Conservation (phyloP, 2,329 filamentous ascomycete species). For the Colletotrichum agaves region DNA sequence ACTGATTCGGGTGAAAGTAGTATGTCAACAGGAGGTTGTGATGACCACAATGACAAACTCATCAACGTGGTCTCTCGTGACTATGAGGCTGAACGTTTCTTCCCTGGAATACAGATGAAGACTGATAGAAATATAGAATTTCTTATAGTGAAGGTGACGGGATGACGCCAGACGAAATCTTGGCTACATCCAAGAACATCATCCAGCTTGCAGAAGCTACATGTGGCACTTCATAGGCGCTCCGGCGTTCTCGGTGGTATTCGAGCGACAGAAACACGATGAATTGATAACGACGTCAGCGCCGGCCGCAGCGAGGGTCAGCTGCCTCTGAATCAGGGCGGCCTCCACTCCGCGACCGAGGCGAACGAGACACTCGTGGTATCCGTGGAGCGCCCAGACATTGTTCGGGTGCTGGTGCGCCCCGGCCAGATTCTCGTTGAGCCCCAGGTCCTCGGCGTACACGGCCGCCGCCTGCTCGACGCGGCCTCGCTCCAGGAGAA, state of each 20-base stretch:
- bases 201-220: not conserved
- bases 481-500: slow-evolving; percentile 73
- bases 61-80: too few relatives aligned
- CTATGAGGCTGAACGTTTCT: too few relatives aligned
- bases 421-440: slow-evolving; percentile 68
- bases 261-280: slow-evolving; percentile 48
- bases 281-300: slow-evolving; percentile 47
- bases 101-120: too few relatives aligned
- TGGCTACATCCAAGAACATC: too few relatives aligned
- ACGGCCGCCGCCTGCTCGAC: slow-evolving; percentile 64
- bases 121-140: too few relatives aligned
- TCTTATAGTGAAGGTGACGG: too few relatives aligned
- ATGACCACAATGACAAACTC: too few relatives aligned
- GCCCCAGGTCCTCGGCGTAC: slow-evolving; percentile 70
- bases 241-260: too few relatives aligned
- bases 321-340: slow-evolving; percentile 42
- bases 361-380: slow-evolving; percentile 73
- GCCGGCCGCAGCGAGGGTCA: slow-evolving; percentile 40
- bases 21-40: too few relatives aligned
- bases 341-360: slow-evolving; percentile 58
- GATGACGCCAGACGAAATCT: too few relatives aligned
- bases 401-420: slow-evolving; percentile 76
- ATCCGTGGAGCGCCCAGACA: slow-evolving; percentile 79
- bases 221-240: too few relatives aligned
- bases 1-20: too few relatives aligned